A percentile compares a stretch with the other conserved stretches of the same genome.
Conservation (phyloP, 768 basidiomycete species). For the Kwoniella botswanensis region DNA sequence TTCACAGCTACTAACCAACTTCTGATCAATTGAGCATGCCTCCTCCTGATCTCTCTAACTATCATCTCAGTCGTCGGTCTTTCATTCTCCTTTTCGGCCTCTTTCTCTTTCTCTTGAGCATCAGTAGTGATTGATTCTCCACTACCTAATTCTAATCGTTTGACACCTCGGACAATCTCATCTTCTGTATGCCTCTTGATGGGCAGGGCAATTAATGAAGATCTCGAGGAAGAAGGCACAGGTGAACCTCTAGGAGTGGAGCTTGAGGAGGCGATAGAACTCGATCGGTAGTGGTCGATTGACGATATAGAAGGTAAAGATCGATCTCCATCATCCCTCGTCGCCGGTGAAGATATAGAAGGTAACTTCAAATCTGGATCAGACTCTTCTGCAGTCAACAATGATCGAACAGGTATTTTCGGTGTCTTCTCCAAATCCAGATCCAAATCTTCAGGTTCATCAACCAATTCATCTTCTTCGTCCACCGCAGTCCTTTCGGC, state of each 20-base stretch:
- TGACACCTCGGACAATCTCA: constrained; percentile 48
- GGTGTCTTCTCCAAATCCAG: constrained; percentile 38
- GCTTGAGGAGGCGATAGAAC: constrained; percentile 6
- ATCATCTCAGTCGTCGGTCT: constrained; percentile 1
- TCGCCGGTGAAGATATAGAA: constrained; percentile 31
- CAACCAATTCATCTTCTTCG: constrained; percentile 32
- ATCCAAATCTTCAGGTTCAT: constrained; percentile 33
- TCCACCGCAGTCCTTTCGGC: constrained; percentile 32
- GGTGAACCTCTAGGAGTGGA: constrained; percentile 22
- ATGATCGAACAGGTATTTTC: constrained; percentile 41
- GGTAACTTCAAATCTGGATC: constrained; percentile 49
- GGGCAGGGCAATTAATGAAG: constrained; percentile 19
- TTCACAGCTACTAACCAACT: constrained; percentile 53
- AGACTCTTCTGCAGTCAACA: constrained; percentile 41
- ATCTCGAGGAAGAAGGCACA: constrained; percentile 3
- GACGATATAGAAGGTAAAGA: constrained; percentile 12
- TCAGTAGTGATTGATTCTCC: constrained; percentile 8
- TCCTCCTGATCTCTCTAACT: constrained; percentile 28
- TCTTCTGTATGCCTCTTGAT: constrained; percentile 53
- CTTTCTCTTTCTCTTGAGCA: background rate
- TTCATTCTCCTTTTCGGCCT: constrained; percentile 13
- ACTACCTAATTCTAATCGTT: constrained; percentile 46
- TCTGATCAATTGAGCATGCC: constrained; percentile 48
- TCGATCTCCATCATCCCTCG: background rate
- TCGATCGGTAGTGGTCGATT: constrained; percentile 13